Conservation (phyloP, 1,139 yeast genomes). For the Taphrina deformans region DNA sequence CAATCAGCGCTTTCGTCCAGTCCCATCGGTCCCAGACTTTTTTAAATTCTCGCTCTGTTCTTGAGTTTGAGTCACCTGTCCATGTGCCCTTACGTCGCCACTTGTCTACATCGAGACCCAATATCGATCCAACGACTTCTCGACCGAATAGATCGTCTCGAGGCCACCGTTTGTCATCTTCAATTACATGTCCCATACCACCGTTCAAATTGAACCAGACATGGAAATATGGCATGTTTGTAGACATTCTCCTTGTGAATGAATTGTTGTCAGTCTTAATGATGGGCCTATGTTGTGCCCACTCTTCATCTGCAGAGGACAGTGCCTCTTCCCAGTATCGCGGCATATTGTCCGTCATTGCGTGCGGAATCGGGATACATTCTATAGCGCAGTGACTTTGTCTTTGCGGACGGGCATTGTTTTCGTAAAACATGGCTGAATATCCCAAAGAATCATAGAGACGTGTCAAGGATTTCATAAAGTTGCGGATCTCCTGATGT, state of each 20-base stretch:
- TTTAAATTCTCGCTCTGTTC: constrained; percentile 40
- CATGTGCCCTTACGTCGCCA: constrained; percentile 45
- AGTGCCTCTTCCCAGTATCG: constrained; percentile 52
- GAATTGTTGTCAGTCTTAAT: constrained; percentile 46
- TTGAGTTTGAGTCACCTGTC: constrained; percentile 41
- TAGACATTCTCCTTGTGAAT: constrained; percentile 49
- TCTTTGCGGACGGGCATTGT: constrained; percentile 45
- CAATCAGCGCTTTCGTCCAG: constrained; percentile 42
- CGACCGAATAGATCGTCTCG: constrained; percentile 52
- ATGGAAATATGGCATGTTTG: constrained; percentile 55
- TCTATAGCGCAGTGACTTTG: constrained; percentile 50
- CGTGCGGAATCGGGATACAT: constrained; percentile 51
- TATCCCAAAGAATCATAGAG: constrained; percentile 48
- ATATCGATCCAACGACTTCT: constrained; percentile 51
- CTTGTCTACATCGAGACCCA: constrained; percentile 46
- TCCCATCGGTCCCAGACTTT: constrained; percentile 44
- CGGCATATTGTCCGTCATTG: constrained; percentile 44
- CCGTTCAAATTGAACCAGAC: constrained; percentile 54
- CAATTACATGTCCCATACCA: constrained; percentile 56
- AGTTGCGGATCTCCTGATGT: constrained; percentile 51
- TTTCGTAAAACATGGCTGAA: constrained; percentile 53
- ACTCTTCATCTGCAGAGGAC: constrained; percentile 48
- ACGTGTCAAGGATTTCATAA: constrained; percentile 49
- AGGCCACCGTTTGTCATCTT: constrained; percentile 51
- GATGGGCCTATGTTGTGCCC: constrained; percentile 49